phyloP scores from a whole-genome alignment of 1,284 basidiomycete species.

The Inonotus hispidus region DNA sequence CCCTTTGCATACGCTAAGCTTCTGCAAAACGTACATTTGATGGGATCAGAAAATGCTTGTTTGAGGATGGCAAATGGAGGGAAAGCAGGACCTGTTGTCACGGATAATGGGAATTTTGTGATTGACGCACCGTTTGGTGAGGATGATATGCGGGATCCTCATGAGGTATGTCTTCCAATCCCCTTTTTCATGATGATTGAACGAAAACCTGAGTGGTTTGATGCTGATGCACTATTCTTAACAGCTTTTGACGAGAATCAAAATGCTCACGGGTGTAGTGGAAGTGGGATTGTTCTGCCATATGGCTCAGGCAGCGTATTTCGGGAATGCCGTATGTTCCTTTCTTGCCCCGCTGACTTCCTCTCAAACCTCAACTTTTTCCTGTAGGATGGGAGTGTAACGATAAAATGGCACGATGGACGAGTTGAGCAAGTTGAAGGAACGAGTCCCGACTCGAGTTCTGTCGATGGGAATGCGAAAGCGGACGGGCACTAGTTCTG shows the following conservation, averaged over 20 bases:
- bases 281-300: conserved; percentile 95
- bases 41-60: conserved; percentile 59
- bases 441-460: not conserved
- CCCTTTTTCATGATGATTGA: not conserved
- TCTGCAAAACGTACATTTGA: conserved; percentile 58
- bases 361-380: not conserved
- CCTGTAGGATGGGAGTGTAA: conserved; percentile 50
- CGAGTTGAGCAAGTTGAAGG: conserved; percentile 31
- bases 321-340: conserved; percentile 76
- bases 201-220: not conserved
- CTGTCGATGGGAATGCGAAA: not conserved
- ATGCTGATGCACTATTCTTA: not conserved
- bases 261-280: conserved; percentile 92
- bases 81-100: conserved; percentile 92
- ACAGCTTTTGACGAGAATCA: conserved; percentile 69
- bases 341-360: not conserved
- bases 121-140: conserved; percentile 86
- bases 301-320: conserved; percentile 95
- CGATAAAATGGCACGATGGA: conserved; percentile 45
- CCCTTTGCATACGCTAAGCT: conserved; percentile 95
- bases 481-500: not conserved
- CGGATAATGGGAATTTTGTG: conserved; percentile 94
- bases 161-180: conserved; percentile 41
- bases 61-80: conserved; percentile 73
- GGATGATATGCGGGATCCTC: conserved; percentile 66